Base-by-base conservation (phyloP, 2,329 filamentous ascomycete species). In the Aspergillus sp. region DNA sequence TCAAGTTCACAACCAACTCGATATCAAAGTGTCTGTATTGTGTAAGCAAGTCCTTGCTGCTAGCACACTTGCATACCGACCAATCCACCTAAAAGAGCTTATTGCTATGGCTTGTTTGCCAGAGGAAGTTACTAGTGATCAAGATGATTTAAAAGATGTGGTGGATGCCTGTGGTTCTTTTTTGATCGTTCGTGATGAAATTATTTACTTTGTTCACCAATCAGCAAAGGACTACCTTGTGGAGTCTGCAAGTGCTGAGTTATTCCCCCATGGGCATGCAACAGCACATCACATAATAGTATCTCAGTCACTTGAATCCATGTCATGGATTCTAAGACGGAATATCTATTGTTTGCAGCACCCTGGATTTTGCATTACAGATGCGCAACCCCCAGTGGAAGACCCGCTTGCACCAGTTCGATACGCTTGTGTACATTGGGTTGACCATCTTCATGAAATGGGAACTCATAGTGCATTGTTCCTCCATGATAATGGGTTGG, bases 191-290 rank as follows among this genome's bases (percentile, higher is more conserved):
- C 45, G 44, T 6, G 42, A 49, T 6, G 23, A 46, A 10, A 44
- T 23, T 1, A 41, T 56, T 19, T 52, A 50, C 30, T 49, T 56
- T 48, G 44, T 57, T 4, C 53, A 57, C 44, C 49, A 55, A 23
- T 56, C 54, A 6, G 53, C 46, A 13, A 54, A 52, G 27, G 53
- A 57, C 25, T 57, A 44, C 44, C 38, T 57, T n/a, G n/a, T n/a
- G n/a, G n/a, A n/a, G n/a, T n/a, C n/a, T n/a, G n/a, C n/a, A n/a
- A n/a, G n/a, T n/a, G n/a, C n/a, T n/a, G n/a, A n/a, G 10, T 10
- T 33, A 22, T 33, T 33, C 2, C 27, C 27, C 6, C 1, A n/a
- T 44, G 43, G 30, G 9, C 3, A 10, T 3, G 15, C 1, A 7
- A 7, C 38, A 3, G 17, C 2, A 9, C 27, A 35, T 13, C 12